phyloP scores from a whole-genome alignment of 2,329 filamentous ascomycete species.

The Madurella mycetomatis region DNA sequence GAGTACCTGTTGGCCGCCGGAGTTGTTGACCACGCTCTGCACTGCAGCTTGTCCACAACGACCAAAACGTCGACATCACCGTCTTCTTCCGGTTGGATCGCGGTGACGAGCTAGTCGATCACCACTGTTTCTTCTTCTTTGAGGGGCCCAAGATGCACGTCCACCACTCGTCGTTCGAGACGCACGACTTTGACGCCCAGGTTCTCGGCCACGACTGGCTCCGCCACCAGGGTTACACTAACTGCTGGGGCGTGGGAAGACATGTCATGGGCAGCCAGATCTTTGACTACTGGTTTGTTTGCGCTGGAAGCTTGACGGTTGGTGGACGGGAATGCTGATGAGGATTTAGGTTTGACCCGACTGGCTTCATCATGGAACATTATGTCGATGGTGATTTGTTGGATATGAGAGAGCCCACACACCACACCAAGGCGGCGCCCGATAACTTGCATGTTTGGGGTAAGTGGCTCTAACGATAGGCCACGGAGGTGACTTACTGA shows the following conservation, averaged over 20 bases:
- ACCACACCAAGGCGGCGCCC: conserved; percentile 37
- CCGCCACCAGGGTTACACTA: conserved; percentile 55
- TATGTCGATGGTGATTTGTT: conserved; percentile 68
- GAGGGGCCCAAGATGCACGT: conserved; percentile 49
- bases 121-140: conserved; percentile 50
- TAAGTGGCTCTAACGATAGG: conserved; percentile 16
- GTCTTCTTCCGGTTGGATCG: conserved; percentile 44
- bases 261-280: conserved; percentile 68
- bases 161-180: conserved; percentile 66
- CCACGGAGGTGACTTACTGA: not conserved
- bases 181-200: conserved; percentile 68
- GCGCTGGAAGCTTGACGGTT: not conserved
- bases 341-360: conserved; percentile 52
- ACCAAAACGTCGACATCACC: conserved; percentile 35
- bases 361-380: conserved; percentile 61
- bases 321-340: not conserved
- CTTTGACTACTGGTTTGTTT: conserved; percentile 65
- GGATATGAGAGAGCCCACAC: conserved; percentile 47
- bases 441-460: conserved; percentile 46
- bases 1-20: not conserved
- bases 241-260: conserved; percentile 66
- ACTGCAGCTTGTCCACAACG: conserved; percentile 36
- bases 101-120: conserved; percentile 43
- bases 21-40: not conserved
- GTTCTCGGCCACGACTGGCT: conserved; percentile 67